Conservation (phyloP, 805 yeast species). For the Starmerella floricola region DNA sequence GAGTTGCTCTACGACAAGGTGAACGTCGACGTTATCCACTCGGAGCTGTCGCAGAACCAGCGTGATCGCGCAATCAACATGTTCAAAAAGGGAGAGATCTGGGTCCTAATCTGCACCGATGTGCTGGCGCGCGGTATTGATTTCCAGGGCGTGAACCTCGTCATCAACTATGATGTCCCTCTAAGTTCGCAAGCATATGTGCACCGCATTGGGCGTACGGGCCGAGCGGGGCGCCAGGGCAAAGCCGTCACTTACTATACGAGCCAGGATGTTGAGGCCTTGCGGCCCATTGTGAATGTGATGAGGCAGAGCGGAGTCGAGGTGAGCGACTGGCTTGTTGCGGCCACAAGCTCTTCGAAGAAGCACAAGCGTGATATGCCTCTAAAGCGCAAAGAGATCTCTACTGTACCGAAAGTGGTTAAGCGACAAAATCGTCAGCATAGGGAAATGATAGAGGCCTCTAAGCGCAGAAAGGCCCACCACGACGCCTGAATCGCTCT, state of each 20-base stretch:
- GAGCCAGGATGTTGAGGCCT: slow-evolving; percentile 64
- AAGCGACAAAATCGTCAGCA: slow-evolving; percentile 47
- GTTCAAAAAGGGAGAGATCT: slow-evolving; percentile 79
- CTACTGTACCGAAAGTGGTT: slow-evolving; percentile 45
- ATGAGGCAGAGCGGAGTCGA: slow-evolving; percentile 79
- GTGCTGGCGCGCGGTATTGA: slow-evolving; percentile 94
- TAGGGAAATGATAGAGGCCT: slow-evolving; percentile 48
- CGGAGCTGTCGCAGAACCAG: slow-evolving; percentile 82
- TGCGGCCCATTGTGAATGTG: slow-evolving; percentile 80
- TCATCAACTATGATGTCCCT: slow-evolving; percentile 94
- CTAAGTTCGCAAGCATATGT: slow-evolving; percentile 87
- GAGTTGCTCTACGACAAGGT: slow-evolving; percentile 83
- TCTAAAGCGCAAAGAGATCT: slow-evolving; percentile 56
- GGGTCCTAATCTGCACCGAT: slow-evolving; percentile 96
- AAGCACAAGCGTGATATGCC: slow-evolving; percentile 13
- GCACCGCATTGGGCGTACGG: slow-evolving; percentile 97
- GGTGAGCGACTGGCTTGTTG: slow-evolving; percentile 71
- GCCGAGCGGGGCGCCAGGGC: slow-evolving; percentile 84
- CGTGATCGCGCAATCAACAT: slow-evolving; percentile 73
- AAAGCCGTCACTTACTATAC: slow-evolving; percentile 87
- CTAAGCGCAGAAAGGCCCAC: slow-evolving; percentile 12
- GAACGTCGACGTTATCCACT: slow-evolving; percentile 91
- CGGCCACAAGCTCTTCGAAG: slow-evolving; percentile 21
- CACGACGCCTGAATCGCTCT: too few relatives aligned
- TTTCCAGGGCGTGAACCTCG: slow-evolving; percentile 87